A percentile compares a stretch with the other conserved stretches of the same genome.
Evolutionary conservation across 768 basidiomycete genomes (phyloP).

Genomic region (Boletus huronensis): DNA sequence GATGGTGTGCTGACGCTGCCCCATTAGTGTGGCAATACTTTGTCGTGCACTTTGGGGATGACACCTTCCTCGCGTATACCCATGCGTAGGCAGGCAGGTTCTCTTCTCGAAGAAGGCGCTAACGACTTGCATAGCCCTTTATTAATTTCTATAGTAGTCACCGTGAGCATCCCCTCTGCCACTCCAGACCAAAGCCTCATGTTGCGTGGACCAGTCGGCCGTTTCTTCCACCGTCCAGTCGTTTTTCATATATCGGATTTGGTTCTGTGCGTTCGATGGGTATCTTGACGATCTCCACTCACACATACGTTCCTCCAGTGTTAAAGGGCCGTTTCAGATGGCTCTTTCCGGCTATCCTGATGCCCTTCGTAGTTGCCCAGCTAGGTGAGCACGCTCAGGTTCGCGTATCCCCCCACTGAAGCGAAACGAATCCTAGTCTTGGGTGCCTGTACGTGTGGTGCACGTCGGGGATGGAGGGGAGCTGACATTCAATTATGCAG

Average conservation of each 20-base stretch:
- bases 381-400: conserved; percentile 6
- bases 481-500: conserved; percentile 10
- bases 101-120: conserved; percentile 5
- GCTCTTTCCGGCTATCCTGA: conserved; percentile 15
- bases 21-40: conserved; percentile 23
- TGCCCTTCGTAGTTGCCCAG: conserved; percentile 19
- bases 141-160: conserved; percentile 20
- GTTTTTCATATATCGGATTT: conserved; percentile 28
- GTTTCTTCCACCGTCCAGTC: conserved; percentile 22
- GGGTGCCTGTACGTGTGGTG: conserved; percentile 9
- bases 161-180: conserved; percentile 10
- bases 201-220: conserved; percentile 11
- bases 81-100: conserved; percentile 19
- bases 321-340: conserved; percentile 15
- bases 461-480: neutral
- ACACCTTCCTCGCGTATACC: conserved; percentile 4
- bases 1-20: neutral
- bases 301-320: conserved; percentile 5
- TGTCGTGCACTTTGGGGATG: conserved; percentile 22
- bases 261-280: conserved; percentile 14
- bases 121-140: conserved; percentile 14
- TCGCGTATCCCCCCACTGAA: neutral
- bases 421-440: conserved; percentile 8
- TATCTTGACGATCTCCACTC: neutral
- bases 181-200: conserved; percentile 13